Base-by-base conservation (phyloP, 805 yeast genomes). In the Lachancea cidri region DNA sequence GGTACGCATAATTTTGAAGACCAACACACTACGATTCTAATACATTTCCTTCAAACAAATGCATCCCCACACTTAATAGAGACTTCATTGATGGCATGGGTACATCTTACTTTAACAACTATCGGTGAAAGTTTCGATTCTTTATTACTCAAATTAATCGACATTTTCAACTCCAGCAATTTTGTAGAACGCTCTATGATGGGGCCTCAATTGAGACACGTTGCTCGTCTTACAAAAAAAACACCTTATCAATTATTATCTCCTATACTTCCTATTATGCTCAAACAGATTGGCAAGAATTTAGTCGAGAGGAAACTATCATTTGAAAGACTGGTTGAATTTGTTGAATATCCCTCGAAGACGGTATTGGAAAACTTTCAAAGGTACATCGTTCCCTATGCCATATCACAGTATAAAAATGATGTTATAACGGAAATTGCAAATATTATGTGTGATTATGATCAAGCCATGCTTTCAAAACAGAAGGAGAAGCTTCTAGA, bases 161-260 rank as follows among this genome's bases (percentile, higher is more conserved):
- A 79, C 43, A 73, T 76, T 17, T 68, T 88, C 46, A 83, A 82
- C 4, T 83, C 83, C 14, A 53, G 68, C 2, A 81, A 81, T 56
- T 77, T 76, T 39, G 83, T 81, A 51, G 46, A 50, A 17, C 79
- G 78, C 46, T 74, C 80, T 1, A 77, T 86, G 50, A 66, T 84
- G 50, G 87, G 87, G 0, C 78, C 79, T 47, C 81, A 80, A 42
- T 64, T 91, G 3, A 64, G 76, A 17, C 64, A 71, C 25, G 71
- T 84, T 9, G 82, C 96, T 0, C 52, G 64, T 14, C 67, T 76
- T 1, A 75, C 76, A 49, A 62, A 68, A 1, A 64, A 75, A 27
- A 77, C 95, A 0, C 81, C 95, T 0, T 88, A 91, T 76, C 86
- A 83, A 56, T 62, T 91, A 11, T 66, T 87, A 16, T 77, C 85